phyloP scores from a whole-genome alignment of 2,329 filamentous ascomycete species.

The Claviceps cyperi region DNA sequence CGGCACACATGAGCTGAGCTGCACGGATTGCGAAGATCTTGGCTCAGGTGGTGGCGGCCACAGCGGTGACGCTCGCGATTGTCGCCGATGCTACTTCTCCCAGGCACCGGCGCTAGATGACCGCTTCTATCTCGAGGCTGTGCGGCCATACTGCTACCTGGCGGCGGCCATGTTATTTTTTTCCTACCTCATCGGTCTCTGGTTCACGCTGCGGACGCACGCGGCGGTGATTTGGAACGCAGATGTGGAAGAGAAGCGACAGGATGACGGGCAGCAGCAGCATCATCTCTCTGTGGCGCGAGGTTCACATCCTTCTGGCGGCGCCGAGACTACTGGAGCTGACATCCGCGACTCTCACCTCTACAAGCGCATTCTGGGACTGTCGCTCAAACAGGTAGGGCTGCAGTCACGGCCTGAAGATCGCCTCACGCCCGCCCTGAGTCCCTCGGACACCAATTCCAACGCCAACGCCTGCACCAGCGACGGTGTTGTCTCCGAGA shows the following conservation, averaged over 20 bases:
- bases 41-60: constrained; percentile 14
- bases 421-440: constrained; percentile 22
- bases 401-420: constrained; percentile 41
- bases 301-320: constrained; percentile 22
- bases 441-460: constrained; percentile 16
- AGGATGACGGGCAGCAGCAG: constrained; percentile 34
- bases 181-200: constrained; percentile 83
- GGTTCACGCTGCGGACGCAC: constrained; percentile 91
- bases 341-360: constrained; percentile 79
- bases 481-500: constrained; percentile 31
- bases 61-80: constrained; percentile 47
- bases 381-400: constrained; percentile 75
- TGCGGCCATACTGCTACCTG: constrained; percentile 86
- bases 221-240: constrained; percentile 94
- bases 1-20: constrained; percentile 90
- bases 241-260: constrained; percentile 64
- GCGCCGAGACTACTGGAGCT: constrained; percentile 34
- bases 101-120: constrained; percentile 75
- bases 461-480: constrained; percentile 21
- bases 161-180: constrained; percentile 75
- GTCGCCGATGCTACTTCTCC: constrained; percentile 85
- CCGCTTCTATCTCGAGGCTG: constrained; percentile 77
- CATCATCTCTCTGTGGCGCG: constrained; percentile 19
- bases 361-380: constrained; percentile 85
- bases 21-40: constrained; percentile 47